A percentile compares a stretch with the other conserved stretches of the same genome.
Conservation (phyloP, 345 rosid genomes). For the Cardamine resedifolia region DNA sequence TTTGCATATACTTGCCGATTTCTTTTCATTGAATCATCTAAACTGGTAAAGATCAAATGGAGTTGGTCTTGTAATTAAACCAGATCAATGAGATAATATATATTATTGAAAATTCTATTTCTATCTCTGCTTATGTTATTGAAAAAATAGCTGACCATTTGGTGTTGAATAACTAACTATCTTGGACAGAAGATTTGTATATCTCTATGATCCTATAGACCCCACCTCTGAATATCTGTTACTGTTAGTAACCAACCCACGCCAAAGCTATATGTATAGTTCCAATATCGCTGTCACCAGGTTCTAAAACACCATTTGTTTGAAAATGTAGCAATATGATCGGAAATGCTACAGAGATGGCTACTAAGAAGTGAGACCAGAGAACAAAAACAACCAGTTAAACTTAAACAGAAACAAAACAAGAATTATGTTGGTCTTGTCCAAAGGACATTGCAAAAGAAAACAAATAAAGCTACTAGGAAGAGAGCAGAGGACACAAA, state of each 20-base stretch:
- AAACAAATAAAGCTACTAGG: too few relatives aligned
- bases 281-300: too few relatives aligned
- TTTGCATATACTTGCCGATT: not conserved
- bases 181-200: slow-evolving; percentile 81
- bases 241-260: too few relatives aligned
- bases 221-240: too few relatives aligned
- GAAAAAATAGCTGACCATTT: slow-evolving; percentile 7
- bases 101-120: not conserved
- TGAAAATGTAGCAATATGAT: too few relatives aligned
- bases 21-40: slow-evolving; percentile 11
- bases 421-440: not conserved
- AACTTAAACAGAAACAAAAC: not conserved
- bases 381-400: too few relatives aligned
- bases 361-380: too few relatives aligned
- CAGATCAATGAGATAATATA: slow-evolving; percentile 6
- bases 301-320: too few relatives aligned
- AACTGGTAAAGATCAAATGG: slow-evolving; percentile 4
- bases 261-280: too few relatives aligned
- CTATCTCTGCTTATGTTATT: not conserved
- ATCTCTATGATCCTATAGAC: slow-evolving; percentile 87
- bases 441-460: not conserved
- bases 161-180: slow-evolving; percentile 16
- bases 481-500: too few relatives aligned
- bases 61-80: not conserved
- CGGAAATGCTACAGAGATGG: too few relatives aligned